These are phyloP conservation scores for Coemansia reversa DNA, from an alignment of 192 early-diverging fungal genomes.

Conservation along the genomic window DNA sequence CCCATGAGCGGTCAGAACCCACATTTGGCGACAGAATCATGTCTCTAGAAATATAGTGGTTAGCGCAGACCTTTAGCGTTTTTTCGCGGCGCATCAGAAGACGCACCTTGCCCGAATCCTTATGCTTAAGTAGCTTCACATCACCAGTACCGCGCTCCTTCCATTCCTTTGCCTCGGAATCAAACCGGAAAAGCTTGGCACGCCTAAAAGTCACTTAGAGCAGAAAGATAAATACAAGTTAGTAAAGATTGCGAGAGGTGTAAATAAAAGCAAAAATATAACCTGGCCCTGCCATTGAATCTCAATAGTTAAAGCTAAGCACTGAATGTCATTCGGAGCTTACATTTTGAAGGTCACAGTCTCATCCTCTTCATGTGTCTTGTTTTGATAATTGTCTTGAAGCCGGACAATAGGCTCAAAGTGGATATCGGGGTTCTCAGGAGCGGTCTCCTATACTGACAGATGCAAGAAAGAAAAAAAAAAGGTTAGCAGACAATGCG, in stretches of 20 bases:
- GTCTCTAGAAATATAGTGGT: slow-evolving; percentile 87
- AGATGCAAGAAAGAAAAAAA: background rate
- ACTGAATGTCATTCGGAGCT: slow-evolving; percentile 55
- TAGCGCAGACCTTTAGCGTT: slow-evolving; percentile 98
- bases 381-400: slow-evolving; percentile 79
- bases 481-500: background rate
- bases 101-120: slow-evolving; percentile 83
- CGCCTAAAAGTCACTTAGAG: slow-evolving; percentile 54
- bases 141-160: slow-evolving; percentile 99
- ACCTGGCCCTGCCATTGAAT: background rate
- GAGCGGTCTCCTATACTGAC: slow-evolving; percentile 66
- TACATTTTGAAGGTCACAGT: slow-evolving; percentile 81
- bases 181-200: slow-evolving; percentile 97
- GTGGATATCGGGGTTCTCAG: slow-evolving; percentile 82
- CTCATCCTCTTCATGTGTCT: slow-evolving; percentile 97
- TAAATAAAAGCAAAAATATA: background rate
- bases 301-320: background rate
- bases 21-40: slow-evolving; percentile 94
- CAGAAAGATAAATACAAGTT: background rate
- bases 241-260: background rate
- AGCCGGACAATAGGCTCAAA: slow-evolving; percentile 97
- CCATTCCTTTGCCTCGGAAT: slow-evolving; percentile 90
- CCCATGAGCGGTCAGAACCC: slow-evolving; percentile 98
- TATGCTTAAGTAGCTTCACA: slow-evolving; percentile 93
- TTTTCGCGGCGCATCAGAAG: slow-evolving; percentile 99